A percentile compares a stretch with the other conserved stretches of the same genome.
Conservation (phyloP, 768 basidiomycete species). For the Xerocomus brunneocitrinus region DNA sequence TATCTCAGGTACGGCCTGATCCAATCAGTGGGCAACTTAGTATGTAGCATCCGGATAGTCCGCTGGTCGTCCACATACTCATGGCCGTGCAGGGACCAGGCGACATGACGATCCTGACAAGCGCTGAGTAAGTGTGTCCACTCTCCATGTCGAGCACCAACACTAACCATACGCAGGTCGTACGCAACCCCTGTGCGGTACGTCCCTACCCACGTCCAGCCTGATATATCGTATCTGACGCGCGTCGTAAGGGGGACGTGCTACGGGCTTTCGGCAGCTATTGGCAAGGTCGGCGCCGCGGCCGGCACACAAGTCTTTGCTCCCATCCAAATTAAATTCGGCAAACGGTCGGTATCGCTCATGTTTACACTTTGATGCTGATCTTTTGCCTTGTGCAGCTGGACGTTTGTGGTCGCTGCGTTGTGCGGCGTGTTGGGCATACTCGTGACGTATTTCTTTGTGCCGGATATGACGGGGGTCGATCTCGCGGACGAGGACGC, state of each 20-base stretch:
- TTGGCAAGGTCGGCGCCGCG: conserved; percentile 70
- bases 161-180: conserved; percentile 30
- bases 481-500: conserved; percentile 65
- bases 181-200: conserved; percentile 62
- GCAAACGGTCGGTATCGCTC: conserved; percentile 41
- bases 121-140: too few species aligned
- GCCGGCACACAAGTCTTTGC: conserved; percentile 66
- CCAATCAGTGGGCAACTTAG: conserved; percentile 64
- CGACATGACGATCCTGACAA: too few species aligned
- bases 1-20: conserved; percentile 56
- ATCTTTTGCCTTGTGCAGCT: conserved; percentile 30
- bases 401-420: conserved; percentile 65
- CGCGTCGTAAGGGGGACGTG: conserved; percentile 48
- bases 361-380: not conserved
- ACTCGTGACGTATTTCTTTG: conserved; percentile 60
- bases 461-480: conserved; percentile 62
- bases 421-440: conserved; percentile 63
- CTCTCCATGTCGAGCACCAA: too few species aligned
- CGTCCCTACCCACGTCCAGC: not conserved
- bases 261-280: conserved; percentile 62
- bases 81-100: conserved; percentile 33
- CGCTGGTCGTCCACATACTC: not conserved
- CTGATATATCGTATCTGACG: not conserved
- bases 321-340: conserved; percentile 59
- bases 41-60: conserved; percentile 18